Base-by-base conservation (phyloP, 345 rosid species). In the Aquilaria yunnanensis region DNA sequence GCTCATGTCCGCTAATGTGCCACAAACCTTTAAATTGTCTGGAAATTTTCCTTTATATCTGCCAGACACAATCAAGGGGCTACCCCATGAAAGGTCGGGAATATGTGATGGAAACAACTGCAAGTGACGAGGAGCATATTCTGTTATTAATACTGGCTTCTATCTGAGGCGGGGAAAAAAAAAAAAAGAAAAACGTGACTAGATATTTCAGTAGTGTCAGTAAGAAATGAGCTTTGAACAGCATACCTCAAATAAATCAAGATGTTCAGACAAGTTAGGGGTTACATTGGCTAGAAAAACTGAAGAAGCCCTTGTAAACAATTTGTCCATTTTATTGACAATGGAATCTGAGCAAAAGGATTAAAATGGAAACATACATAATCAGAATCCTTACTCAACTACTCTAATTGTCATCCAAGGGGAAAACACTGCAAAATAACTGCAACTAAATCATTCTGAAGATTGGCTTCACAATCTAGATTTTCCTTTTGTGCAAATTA, bases 181-280 rank as follows among this genome's bases (percentile, higher is more conserved):
- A 16, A 16, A 0, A 16, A 16, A 16, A 50, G 8, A 33, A 53
- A 23, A 41, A 56, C 61, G 23, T 23, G 23, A 63, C 32, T 37
- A 10, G 32, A 51, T n/a, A 29, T 2, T 60, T 65, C 16, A 33
- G 14, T 61, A 48, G 9, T 47, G 61, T 8, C 14, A 63, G 30
- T 57, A 32, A 34, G 11, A 14, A 62, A 43, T 59, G 37, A 57
- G 48, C 59, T 59, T 32, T 43, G 43, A 56, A 11, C 57, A 54
- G 52, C 56, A 62, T 82, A 93, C 97, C 97, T 90, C 97, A 14
- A 90, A 70, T 60, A 87, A 81, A 66, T 77, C 74, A 55, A 88
- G 81, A 65, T 79, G 73, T 67, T 72, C 84, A 31, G 81, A 67
- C 58, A 80, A 72, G 51, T 78, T 76, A 3, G 88, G 43, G 9